Evolutionary conservation across 2,329 filamentous ascomycete genomes (phyloP).

Genomic region (Ascosphaera pollenicola): DNA sequence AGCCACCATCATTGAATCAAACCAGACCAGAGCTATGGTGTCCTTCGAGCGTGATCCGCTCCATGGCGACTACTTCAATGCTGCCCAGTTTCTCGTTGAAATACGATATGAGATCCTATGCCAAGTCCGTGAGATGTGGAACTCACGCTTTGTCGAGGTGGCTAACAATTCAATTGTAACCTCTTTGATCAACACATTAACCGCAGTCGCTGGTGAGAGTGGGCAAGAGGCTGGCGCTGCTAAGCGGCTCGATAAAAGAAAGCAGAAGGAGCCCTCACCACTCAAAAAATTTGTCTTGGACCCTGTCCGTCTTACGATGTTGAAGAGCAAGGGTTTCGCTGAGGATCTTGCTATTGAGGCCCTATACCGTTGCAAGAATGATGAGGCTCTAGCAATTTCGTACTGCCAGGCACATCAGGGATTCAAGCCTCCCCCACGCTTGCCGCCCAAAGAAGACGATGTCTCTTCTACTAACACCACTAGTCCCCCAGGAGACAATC

Average conservation of each 20-base stretch:
- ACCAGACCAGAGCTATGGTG: constrained; percentile 34
- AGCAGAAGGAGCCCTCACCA: constrained; percentile 21
- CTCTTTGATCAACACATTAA: constrained; percentile 63
- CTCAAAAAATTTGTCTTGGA: constrained; percentile 31
- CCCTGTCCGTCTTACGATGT: constrained; percentile 22
- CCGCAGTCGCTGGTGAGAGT: constrained; percentile 46
- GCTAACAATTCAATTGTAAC: constrained; percentile 55
- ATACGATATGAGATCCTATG: constrained; percentile 61
- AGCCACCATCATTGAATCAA: constrained; percentile 61
- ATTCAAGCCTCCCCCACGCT: constrained; percentile 29
- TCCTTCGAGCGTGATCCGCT: constrained; percentile 32
- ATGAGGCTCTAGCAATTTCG: constrained; percentile 35
- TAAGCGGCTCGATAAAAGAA: constrained; percentile 38
- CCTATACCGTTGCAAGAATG: constrained; percentile 60
- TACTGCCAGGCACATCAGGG: constrained; percentile 49
- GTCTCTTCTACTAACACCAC: neutral
- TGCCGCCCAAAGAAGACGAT: neutral
- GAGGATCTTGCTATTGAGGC: constrained; percentile 52
- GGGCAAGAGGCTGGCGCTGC: constrained; percentile 49
- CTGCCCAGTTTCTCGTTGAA: constrained; percentile 66
- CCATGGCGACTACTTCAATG: constrained; percentile 37
- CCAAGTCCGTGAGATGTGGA: constrained; percentile 59
- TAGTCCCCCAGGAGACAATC: constrained; percentile 2
- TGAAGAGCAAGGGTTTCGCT: constrained; percentile 29
- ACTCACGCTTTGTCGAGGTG: constrained; percentile 63